Base-by-base conservation (phyloP, 192 early-diverging fungal genomes). In the Lunasporangiospora selenospora region DNA sequence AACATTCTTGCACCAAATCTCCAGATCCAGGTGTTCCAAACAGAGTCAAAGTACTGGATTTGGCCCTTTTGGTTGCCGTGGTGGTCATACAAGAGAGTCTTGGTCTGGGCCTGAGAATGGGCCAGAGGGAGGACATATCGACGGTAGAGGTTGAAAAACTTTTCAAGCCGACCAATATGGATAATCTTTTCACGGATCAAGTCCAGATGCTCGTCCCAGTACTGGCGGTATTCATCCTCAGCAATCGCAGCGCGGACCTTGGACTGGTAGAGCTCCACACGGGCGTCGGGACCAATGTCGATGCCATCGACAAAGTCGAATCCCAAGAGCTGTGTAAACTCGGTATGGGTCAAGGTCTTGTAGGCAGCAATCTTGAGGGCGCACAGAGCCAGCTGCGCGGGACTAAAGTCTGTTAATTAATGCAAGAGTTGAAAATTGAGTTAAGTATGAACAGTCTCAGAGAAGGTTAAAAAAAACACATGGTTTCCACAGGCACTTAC, bases 21-120 rank as follows among this genome's bases (percentile, higher is more conserved):
- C 69, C 69, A 73, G 46, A 73, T 57, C 69, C 69, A 73, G 19
- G 48, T 73, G 49, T 63, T 58, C 59, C 59, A 73, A 26, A 63
- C 19, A 3, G 53, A 58, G 41, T 73, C 69, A 40, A 63, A 73
- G 55, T 53, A 58, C 37, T 73, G 62, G 43, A 62, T 62, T 23
- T 73, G 69, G 13, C 45, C 47, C 10, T 59, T 27, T 6, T 58
- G 54, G 42, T 63, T 42, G 31, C 53, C 13, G n/a, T 55, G 38
- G 34, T 36, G 39, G n/a, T n/a, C n/a, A n/a, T n/a, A n/a, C 37
- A 73, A 54, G 10, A 73, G 61, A 7, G 59, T 63, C 19, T 36
- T 46, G 27, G 50, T 58, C 2, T 59, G 52, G 15, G 69, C 57
- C 37, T 63, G 48, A 44, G 57, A 73, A 18, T 73, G 69, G 2